Evolutionary conservation across 1,284 basidiomycete species (phyloP).

Genomic region (Dichomitus squalens): DNA sequence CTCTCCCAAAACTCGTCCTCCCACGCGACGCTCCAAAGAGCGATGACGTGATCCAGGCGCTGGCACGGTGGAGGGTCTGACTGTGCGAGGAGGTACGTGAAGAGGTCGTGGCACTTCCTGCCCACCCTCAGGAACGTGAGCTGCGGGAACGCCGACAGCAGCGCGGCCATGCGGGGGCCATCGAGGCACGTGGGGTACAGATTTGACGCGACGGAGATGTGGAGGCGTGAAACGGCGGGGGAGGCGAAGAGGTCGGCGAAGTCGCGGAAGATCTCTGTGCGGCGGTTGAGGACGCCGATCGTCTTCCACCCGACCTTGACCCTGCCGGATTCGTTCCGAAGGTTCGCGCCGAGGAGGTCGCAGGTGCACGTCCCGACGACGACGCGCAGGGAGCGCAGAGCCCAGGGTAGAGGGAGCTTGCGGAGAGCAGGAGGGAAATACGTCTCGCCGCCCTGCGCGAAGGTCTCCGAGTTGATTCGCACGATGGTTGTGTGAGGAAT

Average conservation of each 20-base stretch:
- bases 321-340: not conserved
- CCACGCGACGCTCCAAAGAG: not conserved
- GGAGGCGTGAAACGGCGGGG: not conserved
- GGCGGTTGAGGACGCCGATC: not conserved
- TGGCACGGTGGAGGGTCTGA: not conserved
- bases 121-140: not conserved
- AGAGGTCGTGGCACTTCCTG: not conserved
- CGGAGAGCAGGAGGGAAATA: not conserved
- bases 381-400: not conserved
- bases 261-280: not conserved
- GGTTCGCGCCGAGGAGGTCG: not conserved
- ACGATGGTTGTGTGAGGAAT: not conserved
- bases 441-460: not conserved
- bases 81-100: not conserved
- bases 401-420: not conserved
- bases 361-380: not conserved
- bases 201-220: slow-evolving; percentile 1
- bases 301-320: not conserved
- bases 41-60: not conserved
- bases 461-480: not conserved
- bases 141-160: not conserved
- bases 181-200: not conserved
- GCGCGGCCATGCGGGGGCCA: not conserved
- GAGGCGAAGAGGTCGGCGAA: not conserved
- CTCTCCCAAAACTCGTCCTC: not conserved